phyloP scores from a whole-genome alignment of 352 stramenopile genomes.

The Phytophthora sansomeana region DNA sequence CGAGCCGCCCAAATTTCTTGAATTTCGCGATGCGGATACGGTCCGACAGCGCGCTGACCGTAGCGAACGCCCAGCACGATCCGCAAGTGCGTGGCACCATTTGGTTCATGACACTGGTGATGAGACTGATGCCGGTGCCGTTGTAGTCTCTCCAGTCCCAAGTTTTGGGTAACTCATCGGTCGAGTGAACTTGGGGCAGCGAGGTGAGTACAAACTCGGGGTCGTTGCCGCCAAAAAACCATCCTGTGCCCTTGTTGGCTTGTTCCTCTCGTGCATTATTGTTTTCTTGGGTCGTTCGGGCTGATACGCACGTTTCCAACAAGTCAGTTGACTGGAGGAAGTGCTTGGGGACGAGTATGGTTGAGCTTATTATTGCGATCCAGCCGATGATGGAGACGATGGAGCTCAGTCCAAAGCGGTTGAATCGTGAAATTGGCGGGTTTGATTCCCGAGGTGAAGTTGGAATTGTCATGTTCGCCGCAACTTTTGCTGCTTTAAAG shows the following conservation, averaged over 20 bases:
- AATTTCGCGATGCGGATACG: constrained; percentile 77
- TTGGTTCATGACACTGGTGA: constrained; percentile 80
- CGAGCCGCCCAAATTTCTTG: constrained; percentile 65
- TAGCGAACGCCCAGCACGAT: constrained; percentile 84
- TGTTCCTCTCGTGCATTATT: not conserved
- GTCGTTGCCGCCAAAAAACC: constrained; percentile 73
- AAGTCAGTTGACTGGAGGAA: not conserved
- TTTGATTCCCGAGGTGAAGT: not conserved
- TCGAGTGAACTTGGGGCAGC: constrained; percentile 52
- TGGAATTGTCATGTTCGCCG: not conserved
- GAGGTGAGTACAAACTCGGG: constrained; percentile 58
- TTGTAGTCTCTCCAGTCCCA: constrained; percentile 89
- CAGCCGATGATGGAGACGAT: not conserved
- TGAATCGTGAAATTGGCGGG: not conserved
- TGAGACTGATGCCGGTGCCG: constrained; percentile 75
- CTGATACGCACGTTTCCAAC: not conserved
- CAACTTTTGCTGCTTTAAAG: not conserved
- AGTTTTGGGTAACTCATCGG: constrained; percentile 65
- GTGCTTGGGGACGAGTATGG: too few relatives aligned
- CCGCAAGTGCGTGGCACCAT: constrained; percentile 82
- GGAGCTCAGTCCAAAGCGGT: not conserved
- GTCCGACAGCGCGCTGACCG: constrained; percentile 75
- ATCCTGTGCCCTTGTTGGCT: constrained; percentile 53
- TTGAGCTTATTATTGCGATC: too few relatives aligned
- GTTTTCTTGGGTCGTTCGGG: not conserved